Evolutionary conservation across 371 early-diverging fungal species (phyloP), one percentile per base, ranked within the genome.

Genomic region (Saksenaea vasiformis): DNA sequence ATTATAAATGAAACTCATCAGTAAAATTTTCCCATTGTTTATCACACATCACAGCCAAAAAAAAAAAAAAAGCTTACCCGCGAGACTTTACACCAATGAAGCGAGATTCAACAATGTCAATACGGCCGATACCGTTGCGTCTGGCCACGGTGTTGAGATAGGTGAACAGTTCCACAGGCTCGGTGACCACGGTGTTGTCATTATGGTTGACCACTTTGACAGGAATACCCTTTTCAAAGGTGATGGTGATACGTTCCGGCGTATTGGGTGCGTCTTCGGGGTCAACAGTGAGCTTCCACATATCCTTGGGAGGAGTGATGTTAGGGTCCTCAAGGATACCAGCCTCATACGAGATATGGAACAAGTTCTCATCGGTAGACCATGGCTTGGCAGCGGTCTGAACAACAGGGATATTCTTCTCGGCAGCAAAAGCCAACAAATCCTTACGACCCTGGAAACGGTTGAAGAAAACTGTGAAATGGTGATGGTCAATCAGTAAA

Each of bases 361-460:
- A 97, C 74, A 98, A 77, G 87, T 97, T 98, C 83, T 97, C 98
- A 79, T 98, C 98, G n/a, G 96, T 97, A 13, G 95, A 94, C 97
- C 97, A 98, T 44, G 98, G 97, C 87, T 97, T 96, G 76, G 93
- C 90, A 36, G 90, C 87, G 19, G 98, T 97, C 83, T 98, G 98
- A 59, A 89, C 85, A 27, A 98, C 98, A 9, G 96, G 97, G 65
- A 98, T 93, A 68, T 82, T 83, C 91, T 93, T 95, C 67, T 91
- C 82, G 8, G 87, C 90, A 34, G 98, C 98, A 67, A 91, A 98
- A 62, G 87, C 96, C 60, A 98, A 85, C 63, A 98, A 87, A 66
- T 93, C 95, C 65, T 86, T 85, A 62, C 98, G 93, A 59, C 98
- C 98, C 55, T 90, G 93, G 87, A 98, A 98, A 53, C 95, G 91